Percentiles rank a stretch among this genome's conserved stretches.
These are phyloP conservation scores for Suillus placidus DNA, from an alignment of 768 basidiomycete species.

Conservation along the genomic window DNA sequence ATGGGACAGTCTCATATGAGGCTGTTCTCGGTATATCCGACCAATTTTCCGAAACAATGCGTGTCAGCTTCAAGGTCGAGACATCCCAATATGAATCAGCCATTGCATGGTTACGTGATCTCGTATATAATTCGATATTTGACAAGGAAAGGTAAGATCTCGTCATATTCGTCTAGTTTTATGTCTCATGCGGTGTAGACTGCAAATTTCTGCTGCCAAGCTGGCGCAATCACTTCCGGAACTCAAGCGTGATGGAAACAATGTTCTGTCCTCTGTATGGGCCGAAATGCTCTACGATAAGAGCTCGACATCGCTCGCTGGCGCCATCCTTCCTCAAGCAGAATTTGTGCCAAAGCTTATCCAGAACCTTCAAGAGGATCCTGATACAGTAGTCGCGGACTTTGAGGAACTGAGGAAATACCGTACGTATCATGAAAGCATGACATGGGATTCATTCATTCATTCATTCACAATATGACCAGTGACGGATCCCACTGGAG, in stretches of 20 bases:
- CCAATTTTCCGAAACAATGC: constrained; percentile 73
- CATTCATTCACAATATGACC: constrained; percentile 8
- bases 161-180: constrained; percentile 2
- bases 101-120: constrained; percentile 82
- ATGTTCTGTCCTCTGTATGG: constrained; percentile 74
- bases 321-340: constrained; percentile 69
- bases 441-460: background rate
- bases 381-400: constrained; percentile 69
- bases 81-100: constrained; percentile 76
- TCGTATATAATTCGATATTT: constrained; percentile 76
- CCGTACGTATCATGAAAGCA: constrained; percentile 47
- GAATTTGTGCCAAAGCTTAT: constrained; percentile 80
- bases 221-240: constrained; percentile 89
- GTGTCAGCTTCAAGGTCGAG: constrained; percentile 85
- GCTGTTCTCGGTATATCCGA: constrained; percentile 63
- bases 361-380: constrained; percentile 69
- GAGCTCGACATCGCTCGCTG: constrained; percentile 68
- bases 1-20: constrained; percentile 89
- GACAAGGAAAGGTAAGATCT: constrained; percentile 69
- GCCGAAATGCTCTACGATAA: constrained; percentile 66
- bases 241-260: constrained; percentile 85
- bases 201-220: constrained; percentile 85
- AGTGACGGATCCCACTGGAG: constrained; percentile 84
- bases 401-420: constrained; percentile 73
- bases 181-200: constrained; percentile 43